Conservation (phyloP, 1,284 basidiomycete species). For the Ustilago lituana region DNA sequence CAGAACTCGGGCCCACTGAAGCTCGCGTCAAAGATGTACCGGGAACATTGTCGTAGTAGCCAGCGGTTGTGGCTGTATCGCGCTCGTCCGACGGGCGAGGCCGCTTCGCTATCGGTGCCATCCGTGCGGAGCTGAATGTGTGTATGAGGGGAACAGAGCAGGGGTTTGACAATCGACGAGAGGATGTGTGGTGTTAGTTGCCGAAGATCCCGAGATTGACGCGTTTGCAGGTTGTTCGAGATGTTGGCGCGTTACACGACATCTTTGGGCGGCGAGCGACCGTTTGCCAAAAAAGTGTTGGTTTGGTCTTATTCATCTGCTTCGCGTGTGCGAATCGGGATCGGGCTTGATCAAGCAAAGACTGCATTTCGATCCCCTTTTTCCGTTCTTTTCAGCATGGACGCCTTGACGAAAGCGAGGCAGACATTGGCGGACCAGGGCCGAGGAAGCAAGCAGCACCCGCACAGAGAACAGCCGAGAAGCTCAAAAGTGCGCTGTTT, state of each 20-base stretch:
- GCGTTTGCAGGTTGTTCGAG: constrained; percentile 2
- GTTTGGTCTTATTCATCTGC: not conserved
- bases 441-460: no score
- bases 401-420: no score
- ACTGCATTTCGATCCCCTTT: no score
- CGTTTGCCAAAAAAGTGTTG: constrained; percentile 4
- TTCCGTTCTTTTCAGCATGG: no score
- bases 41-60: constrained; percentile 30
- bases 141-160: not conserved
- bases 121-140: no score
- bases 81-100: constrained; percentile 27
- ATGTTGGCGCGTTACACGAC: no score
- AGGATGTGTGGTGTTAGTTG: not conserved
- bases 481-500: no score
- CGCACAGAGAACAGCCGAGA: no score
- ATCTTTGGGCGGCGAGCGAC: no score
- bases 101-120: constrained; percentile 22
- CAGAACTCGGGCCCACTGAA: not conserved
- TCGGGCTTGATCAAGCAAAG: not conserved
- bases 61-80: not conserved
- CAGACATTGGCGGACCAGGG: no score
- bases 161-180: no score
- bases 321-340: not conserved
- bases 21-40: constrained; percentile 22
- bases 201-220: no score